phyloP scores from a whole-genome alignment of 352 stramenopile genomes.

The Pythium dissimile region DNA sequence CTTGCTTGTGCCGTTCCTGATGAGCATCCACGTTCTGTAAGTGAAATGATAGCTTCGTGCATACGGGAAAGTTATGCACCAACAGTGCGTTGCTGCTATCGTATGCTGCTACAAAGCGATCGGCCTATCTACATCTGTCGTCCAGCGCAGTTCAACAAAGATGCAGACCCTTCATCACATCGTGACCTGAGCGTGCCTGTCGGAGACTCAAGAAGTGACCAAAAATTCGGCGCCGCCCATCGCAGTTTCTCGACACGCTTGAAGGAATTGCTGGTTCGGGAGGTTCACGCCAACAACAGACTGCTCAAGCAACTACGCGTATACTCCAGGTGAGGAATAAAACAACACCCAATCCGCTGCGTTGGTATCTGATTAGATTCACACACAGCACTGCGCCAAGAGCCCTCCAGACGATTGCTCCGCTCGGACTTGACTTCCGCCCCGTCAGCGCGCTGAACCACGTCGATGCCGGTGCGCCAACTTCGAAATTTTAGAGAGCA shows the following conservation, averaged over 20 bases:
- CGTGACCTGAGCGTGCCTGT: slow-evolving; percentile 18
- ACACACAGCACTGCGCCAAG: slow-evolving; percentile 31
- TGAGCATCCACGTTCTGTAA: slow-evolving; percentile 48
- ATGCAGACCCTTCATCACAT: slow-evolving; percentile 24
- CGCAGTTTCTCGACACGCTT: slow-evolving; percentile 26
- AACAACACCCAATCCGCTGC: background rate
- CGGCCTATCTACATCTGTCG: slow-evolving; percentile 41
- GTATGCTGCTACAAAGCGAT: slow-evolving; percentile 15
- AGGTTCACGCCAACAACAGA: slow-evolving; percentile 1
- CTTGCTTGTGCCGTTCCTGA: slow-evolving; percentile 44
- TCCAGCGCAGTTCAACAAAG: slow-evolving; percentile 31
- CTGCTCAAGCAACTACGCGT: slow-evolving; percentile 29
- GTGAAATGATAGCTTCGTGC: slow-evolving; percentile 5
- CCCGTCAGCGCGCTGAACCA: slow-evolving; percentile 44
- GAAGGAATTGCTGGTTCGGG: slow-evolving; percentile 24
- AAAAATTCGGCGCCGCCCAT: slow-evolving; percentile 16
- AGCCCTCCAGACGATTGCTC: slow-evolving; percentile 38
- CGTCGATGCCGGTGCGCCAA: slow-evolving; percentile 29
- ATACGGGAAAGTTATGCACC: background rate
- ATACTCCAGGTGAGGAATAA: slow-evolving; percentile 32
- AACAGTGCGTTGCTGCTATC: background rate
- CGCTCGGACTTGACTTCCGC: slow-evolving; percentile 34
- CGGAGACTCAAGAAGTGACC: background rate
- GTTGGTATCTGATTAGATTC: background rate
- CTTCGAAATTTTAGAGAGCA: background rate